These are phyloP conservation scores for Saccharomyces hybrid DNA, from an alignment of 1,139 yeast species.

Conservation along the genomic window DNA sequence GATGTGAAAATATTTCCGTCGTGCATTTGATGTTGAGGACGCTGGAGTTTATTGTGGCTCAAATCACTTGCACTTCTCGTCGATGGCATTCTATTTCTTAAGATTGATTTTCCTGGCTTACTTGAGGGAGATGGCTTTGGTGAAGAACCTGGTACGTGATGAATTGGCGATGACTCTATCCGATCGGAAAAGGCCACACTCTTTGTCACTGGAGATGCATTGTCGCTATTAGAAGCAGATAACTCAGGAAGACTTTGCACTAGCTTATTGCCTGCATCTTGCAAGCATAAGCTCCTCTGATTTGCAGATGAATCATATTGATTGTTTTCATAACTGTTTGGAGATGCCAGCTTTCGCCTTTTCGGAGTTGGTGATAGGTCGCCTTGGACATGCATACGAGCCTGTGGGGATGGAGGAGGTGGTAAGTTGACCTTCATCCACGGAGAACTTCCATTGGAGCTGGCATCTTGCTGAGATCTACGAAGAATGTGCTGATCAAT, in stretches of 20 bases:
- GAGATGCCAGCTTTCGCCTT: conserved; percentile 10
- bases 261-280: background rate
- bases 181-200: conserved; percentile 29
- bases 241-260: background rate
- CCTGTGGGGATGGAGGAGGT: conserved; percentile 9
- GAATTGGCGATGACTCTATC: conserved; percentile 23
- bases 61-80: conserved; percentile 5
- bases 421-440: background rate
- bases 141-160: conserved; percentile 15
- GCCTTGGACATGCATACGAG: conserved; percentile 8
- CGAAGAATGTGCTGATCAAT: background rate
- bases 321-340: background rate
- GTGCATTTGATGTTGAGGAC: background rate
- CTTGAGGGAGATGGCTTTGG: conserved; percentile 17
- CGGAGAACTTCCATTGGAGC: background rate
- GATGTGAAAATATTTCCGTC: background rate
- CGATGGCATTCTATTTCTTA: conserved; percentile 11
- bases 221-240: background rate
- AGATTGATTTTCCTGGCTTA: conserved; percentile 26
- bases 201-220: conserved; percentile 22
- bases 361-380: conserved; percentile 21
- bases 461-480: background rate
- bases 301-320: too few relatives aligned
- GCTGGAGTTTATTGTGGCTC: conserved; percentile 2
- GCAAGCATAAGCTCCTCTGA: too few relatives aligned